Base-by-base conservation (phyloP, 2,329 filamentous ascomycete genomes). In the Cladosporium sp. region DNA sequence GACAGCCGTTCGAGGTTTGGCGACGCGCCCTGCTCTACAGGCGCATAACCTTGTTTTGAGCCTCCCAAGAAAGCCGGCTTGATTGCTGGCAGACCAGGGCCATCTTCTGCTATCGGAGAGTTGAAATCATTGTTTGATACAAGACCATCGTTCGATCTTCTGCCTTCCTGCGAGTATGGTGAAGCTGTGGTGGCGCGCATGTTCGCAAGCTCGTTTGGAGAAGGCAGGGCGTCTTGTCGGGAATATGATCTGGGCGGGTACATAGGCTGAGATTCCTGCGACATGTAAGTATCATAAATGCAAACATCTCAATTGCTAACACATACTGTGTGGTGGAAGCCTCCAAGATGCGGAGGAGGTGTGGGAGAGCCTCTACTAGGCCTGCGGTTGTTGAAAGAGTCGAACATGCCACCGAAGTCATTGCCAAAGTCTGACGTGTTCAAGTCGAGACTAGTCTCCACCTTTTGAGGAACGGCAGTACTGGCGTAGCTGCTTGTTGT, bases 401-500 rank as follows among this genome's bases (percentile, higher is more conserved):
- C 60, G 49, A 70, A 69, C 64, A 70, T 68, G 58, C 61, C 56
- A 19, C 65, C 61, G 55, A 67, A 66, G 40, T 64, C 64, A 37
- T 53, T 56, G 43, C 64, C 63, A 54, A 68, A 67, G 43, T 64
- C 64, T 5, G 60, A 53, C 17, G 54, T 50, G 29, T 57, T 61
- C 11, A 69, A 53, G 22, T 65, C 61, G 8, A 58, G 55, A 20
- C 55, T 53, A 3, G 54, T 43, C 18, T 65, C 60, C 12, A 57
- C 51, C 37, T 55, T 56, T 7, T 53, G 45, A 12, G 67, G 65
- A 27, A 66, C 61, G n/a, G 66, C 66, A n/a, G 67, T 70, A 59
- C 67, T 69, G 17, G 67, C 67, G 53, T 69, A 68, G 53, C 67
- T 70, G 56, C 67, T 69, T 9, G 62, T 63, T 9, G 67, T 70